phyloP scores from a whole-genome alignment of 345 rosid genomes.

The Lepidium didymum region DNA sequence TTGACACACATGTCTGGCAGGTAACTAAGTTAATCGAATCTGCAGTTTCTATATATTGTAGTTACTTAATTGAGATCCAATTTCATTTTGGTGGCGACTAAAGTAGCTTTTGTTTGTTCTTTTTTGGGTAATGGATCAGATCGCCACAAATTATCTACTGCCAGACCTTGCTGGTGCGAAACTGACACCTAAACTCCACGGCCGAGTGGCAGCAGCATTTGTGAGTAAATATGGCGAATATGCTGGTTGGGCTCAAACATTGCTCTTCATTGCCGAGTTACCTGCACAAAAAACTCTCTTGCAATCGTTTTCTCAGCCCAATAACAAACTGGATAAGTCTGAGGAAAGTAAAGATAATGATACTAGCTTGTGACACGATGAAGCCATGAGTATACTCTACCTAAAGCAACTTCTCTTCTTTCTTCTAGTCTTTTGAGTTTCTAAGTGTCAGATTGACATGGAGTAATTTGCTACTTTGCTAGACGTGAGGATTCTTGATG shows the following conservation, averaged over 20 bases:
- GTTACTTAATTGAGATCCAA: neutral
- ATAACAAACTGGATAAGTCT: conserved; percentile 28
- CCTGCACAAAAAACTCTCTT: conserved; percentile 73
- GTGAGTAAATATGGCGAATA: conserved; percentile 80
- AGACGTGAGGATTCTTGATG: neutral
- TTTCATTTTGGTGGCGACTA: neutral
- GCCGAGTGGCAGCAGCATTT: conserved; percentile 84
- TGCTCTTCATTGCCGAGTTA: conserved; percentile 82
- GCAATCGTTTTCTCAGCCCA: conserved; percentile 37
- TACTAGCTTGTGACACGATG: neutral
- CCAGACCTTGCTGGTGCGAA: conserved; percentile 84
- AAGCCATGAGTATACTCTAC: conserved; percentile 7
- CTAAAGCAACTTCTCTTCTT: neutral
- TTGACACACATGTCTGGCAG: conserved; percentile 96
- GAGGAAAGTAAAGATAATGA: conserved; percentile 19
- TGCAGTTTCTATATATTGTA: neutral
- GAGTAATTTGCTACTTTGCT: neutral
- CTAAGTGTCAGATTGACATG: neutral
- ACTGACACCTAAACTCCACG: conserved; percentile 58
- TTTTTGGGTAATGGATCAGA: conserved; percentile 38
- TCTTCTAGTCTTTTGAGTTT: neutral
- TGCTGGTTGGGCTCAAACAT: conserved; percentile 98
- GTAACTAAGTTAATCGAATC: conserved; percentile 23
- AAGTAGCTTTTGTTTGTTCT: neutral
- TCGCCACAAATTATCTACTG: conserved; percentile 67